A percentile compares a stretch with the other conserved stretches of the same genome.
Evolutionary conservation across 1,284 basidiomycete genomes (phyloP).

Genomic region (Vanrija sp.): DNA sequence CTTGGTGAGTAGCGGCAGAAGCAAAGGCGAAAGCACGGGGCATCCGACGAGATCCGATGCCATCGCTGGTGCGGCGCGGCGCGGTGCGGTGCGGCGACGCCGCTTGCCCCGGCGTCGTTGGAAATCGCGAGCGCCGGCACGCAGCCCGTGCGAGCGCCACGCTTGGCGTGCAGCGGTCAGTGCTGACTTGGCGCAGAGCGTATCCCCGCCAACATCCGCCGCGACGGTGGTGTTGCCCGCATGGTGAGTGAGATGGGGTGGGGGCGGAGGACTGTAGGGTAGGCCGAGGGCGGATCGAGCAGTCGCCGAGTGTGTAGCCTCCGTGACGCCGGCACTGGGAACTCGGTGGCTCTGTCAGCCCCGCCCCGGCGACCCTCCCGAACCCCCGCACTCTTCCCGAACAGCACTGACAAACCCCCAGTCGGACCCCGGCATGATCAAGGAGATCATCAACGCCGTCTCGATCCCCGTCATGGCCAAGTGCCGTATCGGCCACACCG

Average conservation of each 20-base stretch:
- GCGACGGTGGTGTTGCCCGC: slow-evolving; percentile 83
- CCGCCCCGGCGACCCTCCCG: neutral
- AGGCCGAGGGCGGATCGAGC: no score
- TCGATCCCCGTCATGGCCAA: slow-evolving; percentile 67
- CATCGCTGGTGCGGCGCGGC: no score
- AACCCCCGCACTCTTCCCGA: neutral
- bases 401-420: slow-evolving; percentile 39
- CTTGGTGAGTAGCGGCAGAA: slow-evolving; percentile 47
- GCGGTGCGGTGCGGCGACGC: no score
- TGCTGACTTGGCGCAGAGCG: slow-evolving; percentile 58
- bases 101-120: neutral
- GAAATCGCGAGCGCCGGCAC: no score
- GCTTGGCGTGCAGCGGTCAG: no score
- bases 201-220: slow-evolving; percentile 92
- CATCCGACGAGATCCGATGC: no score
- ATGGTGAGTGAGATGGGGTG: slow-evolving; percentile 61
- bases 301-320: neutral
- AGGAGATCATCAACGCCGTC: slow-evolving; percentile 85
- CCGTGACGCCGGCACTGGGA: neutral
- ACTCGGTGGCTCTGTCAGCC: neutral
- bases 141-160: no score
- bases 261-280: no score
- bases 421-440: slow-evolving; percentile 97
- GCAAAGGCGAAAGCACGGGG: no score
- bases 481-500: slow-evolving; percentile 89